Conservation (phyloP, 805 yeast species). For the Wickerhamiella domercqiae region DNA sequence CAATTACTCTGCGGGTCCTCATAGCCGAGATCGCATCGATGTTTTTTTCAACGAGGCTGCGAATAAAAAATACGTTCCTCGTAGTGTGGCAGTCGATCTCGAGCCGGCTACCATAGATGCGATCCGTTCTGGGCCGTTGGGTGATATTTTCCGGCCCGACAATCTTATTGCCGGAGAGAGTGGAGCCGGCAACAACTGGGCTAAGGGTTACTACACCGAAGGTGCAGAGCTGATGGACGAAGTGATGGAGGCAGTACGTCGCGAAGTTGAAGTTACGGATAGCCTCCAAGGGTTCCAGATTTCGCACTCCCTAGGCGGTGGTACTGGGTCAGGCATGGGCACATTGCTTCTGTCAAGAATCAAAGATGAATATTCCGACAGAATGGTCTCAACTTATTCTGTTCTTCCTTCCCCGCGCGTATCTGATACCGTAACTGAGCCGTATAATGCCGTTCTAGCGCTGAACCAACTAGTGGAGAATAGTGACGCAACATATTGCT, state of each 20-base stretch:
- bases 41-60: conserved; percentile 74
- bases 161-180: conserved; percentile 79
- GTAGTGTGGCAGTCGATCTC: conserved; percentile 82
- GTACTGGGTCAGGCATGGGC: conserved; percentile 97
- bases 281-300: conserved; percentile 91
- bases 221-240: conserved; percentile 89
- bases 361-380: conserved; percentile 85
- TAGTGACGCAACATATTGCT: conserved; percentile 87
- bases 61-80: conserved; percentile 79
- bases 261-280: conserved; percentile 89
- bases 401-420: conserved; percentile 86
- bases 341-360: conserved; percentile 71
- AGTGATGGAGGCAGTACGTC: conserved; percentile 76
- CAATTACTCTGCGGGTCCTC: conserved; percentile 17
- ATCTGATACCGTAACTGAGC: conserved; percentile 88
- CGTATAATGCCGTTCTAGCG: conserved; percentile 83
- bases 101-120: conserved; percentile 91
- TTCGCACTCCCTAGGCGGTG: conserved; percentile 72
- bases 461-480: conserved; percentile 82
- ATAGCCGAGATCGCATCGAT: conserved; percentile 38
- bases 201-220: conserved; percentile 92
- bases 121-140: conserved; percentile 65
- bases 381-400: conserved; percentile 92
- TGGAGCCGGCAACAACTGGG: conserved; percentile 95
- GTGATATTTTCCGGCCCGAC: conserved; percentile 82